phyloP scores from a whole-genome alignment of 306 rosid species.

The Comarum palustre region DNA sequence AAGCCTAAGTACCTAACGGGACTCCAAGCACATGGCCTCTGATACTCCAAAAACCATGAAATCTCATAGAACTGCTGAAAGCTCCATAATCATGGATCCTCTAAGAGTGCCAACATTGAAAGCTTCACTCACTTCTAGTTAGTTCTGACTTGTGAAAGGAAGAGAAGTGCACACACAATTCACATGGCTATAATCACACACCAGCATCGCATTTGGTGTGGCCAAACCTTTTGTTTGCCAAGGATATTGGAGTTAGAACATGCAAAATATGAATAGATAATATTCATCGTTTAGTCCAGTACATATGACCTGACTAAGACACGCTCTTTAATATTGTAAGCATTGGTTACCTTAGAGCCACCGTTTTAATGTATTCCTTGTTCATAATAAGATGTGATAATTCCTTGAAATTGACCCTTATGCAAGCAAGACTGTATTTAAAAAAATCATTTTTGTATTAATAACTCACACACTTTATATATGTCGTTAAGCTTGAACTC shows the following conservation, averaged over 20 bases:
- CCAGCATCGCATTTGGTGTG: neutral
- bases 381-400: no score
- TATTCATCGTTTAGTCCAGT: no score
- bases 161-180: neutral
- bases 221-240: neutral
- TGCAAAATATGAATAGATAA: neutral
- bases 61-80: conserved; percentile 3
- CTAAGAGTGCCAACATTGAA: neutral
- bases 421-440: no score
- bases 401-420: no score
- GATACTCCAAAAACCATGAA: conserved; percentile 1
- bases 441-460: no score
- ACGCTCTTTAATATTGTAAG: no score
- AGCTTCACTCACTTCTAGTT: neutral
- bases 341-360: no score
- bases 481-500: no score
- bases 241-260: neutral
- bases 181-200: neutral
- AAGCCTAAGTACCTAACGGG: neutral
- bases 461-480: no score
- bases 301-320: no score
- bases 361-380: no score
- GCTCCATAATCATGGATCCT: neutral
- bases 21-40: conserved; percentile 5
- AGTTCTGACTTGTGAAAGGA: neutral